Conservation (phyloP, 1,284 basidiomycete genomes). For the Moniliella sp. region DNA sequence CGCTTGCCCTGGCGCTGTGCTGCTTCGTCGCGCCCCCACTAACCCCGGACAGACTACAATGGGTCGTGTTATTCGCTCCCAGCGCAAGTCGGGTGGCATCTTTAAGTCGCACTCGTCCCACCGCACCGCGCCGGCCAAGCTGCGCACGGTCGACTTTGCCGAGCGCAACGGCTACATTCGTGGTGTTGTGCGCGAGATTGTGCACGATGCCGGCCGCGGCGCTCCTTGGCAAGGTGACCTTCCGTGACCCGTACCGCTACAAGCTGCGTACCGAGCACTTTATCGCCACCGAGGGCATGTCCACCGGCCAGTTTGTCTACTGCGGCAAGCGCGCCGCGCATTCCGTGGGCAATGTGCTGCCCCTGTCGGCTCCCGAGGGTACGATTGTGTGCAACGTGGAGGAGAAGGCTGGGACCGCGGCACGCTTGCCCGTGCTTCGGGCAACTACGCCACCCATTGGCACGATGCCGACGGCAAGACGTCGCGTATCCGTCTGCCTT, state of each 20-base stretch:
- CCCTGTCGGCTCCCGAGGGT: slow-evolving; percentile 79
- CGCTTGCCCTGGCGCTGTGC: too few relatives aligned
- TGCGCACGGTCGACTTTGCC: slow-evolving; percentile 84
- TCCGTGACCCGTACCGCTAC: slow-evolving; percentile 99
- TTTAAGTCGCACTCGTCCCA: slow-evolving; percentile 33
- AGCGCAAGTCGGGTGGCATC: slow-evolving; percentile 32
- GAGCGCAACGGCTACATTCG: slow-evolving; percentile 96
- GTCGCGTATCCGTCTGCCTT: slow-evolving; percentile 78
- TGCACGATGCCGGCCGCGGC: slow-evolving; percentile 97
- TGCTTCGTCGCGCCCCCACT: too few relatives aligned
- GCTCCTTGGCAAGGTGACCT: slow-evolving; percentile 89
- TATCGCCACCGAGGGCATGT: slow-evolving; percentile 89
- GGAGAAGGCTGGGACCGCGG: slow-evolving; percentile 96
- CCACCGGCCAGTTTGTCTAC: slow-evolving; percentile 89
- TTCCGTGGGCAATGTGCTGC: slow-evolving; percentile 86
- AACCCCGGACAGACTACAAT: too few relatives aligned
- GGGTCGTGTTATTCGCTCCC: slow-evolving; percentile 29
- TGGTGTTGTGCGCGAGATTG: slow-evolving; percentile 95
- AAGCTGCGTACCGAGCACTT: slow-evolving; percentile 94
- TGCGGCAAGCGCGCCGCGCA: slow-evolving; percentile 92
- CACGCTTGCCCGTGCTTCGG: slow-evolving; percentile 82
- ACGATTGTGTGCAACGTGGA: slow-evolving; percentile 98
- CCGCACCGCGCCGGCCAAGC: slow-evolving; percentile 77
- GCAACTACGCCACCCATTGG: slow-evolving; percentile 95
- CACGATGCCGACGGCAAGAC: slow-evolving; percentile 81